A percentile compares a stretch with the other conserved stretches of the same genome.
phyloP scores from a whole-genome alignment of 768 basidiomycete species.

The Suillus placidus region DNA sequence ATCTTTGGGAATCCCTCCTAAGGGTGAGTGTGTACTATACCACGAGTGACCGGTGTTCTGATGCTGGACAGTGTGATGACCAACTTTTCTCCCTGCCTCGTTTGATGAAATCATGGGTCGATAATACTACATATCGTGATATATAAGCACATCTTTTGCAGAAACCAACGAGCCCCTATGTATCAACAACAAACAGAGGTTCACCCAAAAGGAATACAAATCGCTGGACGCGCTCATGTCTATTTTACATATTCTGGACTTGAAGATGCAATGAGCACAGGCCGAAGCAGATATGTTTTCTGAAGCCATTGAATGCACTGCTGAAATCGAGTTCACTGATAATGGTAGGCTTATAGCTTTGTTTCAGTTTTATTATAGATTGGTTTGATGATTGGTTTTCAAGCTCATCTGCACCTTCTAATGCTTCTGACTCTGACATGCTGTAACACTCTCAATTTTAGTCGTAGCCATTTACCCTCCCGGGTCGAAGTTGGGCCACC shows the following conservation, averaged over 20 bases:
- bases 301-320: too few species aligned
- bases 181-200: background rate
- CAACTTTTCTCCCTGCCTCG: background rate
- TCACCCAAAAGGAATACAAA: background rate
- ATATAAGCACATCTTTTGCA: background rate
- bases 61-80: background rate
- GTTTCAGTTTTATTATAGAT: too few species aligned
- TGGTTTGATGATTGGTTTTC: too few species aligned
- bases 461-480: too few species aligned
- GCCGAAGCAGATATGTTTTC: too few species aligned
- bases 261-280: slow-evolving; percentile 1
- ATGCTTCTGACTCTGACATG: too few species aligned
- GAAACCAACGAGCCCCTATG: background rate
- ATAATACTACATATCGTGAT: background rate
- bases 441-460: too few species aligned
- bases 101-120: background rate
- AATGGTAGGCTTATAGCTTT: too few species aligned
- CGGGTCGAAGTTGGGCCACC: too few species aligned
- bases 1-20: background rate
- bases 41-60: background rate
- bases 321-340: too few species aligned
- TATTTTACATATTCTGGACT: background rate
- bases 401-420: too few species aligned
- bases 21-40: background rate
- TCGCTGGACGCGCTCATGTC: background rate